phyloP scores from a whole-genome alignment of 257 asterid species.

The Penstemon newberryi region DNA sequence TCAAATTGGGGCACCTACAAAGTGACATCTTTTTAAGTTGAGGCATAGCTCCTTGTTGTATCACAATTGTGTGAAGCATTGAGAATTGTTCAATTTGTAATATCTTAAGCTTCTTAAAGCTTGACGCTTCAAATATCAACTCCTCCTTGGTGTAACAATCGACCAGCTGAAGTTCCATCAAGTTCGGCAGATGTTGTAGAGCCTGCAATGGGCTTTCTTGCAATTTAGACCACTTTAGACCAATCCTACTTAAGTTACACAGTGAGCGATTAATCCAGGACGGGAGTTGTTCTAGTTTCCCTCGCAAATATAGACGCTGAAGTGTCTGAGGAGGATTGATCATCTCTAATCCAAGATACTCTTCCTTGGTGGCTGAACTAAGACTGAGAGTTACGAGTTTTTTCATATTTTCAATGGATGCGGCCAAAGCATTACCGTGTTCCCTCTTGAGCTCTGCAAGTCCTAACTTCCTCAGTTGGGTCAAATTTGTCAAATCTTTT shows the following conservation, averaged over 20 bases:
- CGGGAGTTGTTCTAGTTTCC: constrained; percentile 28
- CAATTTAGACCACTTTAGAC: constrained; percentile 32
- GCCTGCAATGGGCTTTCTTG: constrained; percentile 20
- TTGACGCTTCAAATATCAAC: constrained; percentile 24
- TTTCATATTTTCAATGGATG: constrained; percentile 33
- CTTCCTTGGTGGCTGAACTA: constrained; percentile 28
- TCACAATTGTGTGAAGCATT: constrained; percentile 16
- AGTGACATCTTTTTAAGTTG: constrained; percentile 29
- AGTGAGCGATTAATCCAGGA: constrained; percentile 30
- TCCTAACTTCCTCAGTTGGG: constrained; percentile 42
- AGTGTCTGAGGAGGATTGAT: constrained; percentile 24
- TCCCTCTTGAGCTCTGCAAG: constrained; percentile 31
- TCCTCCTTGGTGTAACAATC: constrained; percentile 27
- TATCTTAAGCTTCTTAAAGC: constrained; percentile 36
- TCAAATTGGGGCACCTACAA: constrained; percentile 20
- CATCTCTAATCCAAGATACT: constrained; percentile 28
- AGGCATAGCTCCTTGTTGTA: constrained; percentile 30
- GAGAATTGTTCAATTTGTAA: constrained; percentile 26
- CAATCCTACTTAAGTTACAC: constrained; percentile 22
- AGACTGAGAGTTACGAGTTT: constrained; percentile 32
- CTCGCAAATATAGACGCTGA: constrained; percentile 37
- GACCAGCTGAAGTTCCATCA: constrained; percentile 37
- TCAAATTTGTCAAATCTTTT: constrained; percentile 27
- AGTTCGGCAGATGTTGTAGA: constrained; percentile 27
- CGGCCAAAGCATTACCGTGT: constrained; percentile 30